These are phyloP conservation scores for Craspedostauros australis DNA, from an alignment of 108 stramenopile species.

Conservation along the genomic window DNA sequence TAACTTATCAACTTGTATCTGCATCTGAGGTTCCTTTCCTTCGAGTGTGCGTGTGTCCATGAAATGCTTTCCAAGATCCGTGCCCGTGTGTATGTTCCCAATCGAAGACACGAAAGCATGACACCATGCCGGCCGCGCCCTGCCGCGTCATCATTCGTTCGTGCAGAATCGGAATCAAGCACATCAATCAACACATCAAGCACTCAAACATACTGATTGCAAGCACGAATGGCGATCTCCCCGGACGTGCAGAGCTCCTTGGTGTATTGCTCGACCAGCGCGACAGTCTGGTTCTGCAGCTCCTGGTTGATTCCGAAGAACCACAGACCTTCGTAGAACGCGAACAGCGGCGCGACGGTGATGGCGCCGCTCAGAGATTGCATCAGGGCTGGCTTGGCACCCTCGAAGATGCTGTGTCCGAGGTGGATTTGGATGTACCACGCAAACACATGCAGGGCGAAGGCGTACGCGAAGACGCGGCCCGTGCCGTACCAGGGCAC, in stretches of 20 bases:
- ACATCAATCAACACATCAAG: too few species aligned
- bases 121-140: too few species aligned
- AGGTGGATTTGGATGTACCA: constrained; percentile 59
- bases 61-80: too few species aligned
- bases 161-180: too few species aligned
- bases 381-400: constrained; percentile 48
- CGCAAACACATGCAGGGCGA: constrained; percentile 30
- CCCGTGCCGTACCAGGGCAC: constrained; percentile 52
- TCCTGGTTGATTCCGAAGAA: constrained; percentile 34
- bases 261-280: constrained; percentile 34
- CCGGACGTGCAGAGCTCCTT: constrained; percentile 23
- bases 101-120: too few species aligned
- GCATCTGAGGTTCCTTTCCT: too few species aligned
- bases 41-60: too few species aligned
- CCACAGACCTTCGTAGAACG: constrained; percentile 58
- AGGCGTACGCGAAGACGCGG: constrained; percentile 15
- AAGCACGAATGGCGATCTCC: constrained; percentile 25
- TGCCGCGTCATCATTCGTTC: too few species aligned
- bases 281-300: constrained; percentile 26
- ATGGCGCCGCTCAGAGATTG: constrained; percentile 41
- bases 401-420: constrained; percentile 50
- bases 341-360: constrained; percentile 54
- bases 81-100: too few species aligned
- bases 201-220: too few species aligned
- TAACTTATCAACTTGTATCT: too few species aligned